A percentile compares a stretch with the other conserved stretches of the same genome.
Evolutionary conservation across 129 eudicot species (phyloP).

Genomic region (Silybum marianum): DNA sequence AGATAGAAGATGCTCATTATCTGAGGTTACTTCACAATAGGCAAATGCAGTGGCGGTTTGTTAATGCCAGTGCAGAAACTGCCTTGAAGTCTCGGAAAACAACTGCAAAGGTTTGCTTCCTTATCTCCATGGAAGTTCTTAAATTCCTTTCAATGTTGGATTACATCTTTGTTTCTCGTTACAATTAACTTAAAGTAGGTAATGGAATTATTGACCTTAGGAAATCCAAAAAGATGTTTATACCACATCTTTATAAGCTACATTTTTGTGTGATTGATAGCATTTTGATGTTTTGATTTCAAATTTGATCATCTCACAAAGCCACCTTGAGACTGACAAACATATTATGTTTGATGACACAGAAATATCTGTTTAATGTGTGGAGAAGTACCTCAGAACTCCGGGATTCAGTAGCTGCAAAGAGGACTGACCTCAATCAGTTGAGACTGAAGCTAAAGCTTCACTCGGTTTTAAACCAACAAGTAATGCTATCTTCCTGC

Average conservation of each 20-base stretch:
- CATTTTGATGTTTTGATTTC: background rate
- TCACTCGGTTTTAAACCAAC: conserved; percentile 51
- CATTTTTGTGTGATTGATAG: conserved; percentile 10
- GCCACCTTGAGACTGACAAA: conserved; percentile 6
- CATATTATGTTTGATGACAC: conserved; percentile 37
- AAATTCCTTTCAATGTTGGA: background rate
- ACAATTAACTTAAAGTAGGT: background rate
- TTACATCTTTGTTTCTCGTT: background rate
- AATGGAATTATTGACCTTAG: background rate
- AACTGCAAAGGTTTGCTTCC: conserved; percentile 64
- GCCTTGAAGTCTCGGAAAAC: conserved; percentile 49
- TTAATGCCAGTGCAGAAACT: conserved; percentile 67
- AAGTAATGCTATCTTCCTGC: conserved; percentile 48
- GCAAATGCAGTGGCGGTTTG: conserved; percentile 82
- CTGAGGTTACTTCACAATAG: conserved; percentile 74
- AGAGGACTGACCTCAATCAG: conserved; percentile 63
- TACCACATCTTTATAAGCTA: background rate
- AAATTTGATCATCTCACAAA: background rate
- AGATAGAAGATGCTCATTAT: conserved; percentile 86
- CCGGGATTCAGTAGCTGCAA: conserved; percentile 56
- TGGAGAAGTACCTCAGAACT: conserved; percentile 70
- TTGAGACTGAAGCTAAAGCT: conserved; percentile 63
- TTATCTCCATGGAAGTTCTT: background rate
- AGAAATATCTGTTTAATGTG: conserved; percentile 65
- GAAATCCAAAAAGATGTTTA: background rate